Percentiles rank a stretch among this genome's conserved stretches.
These are phyloP conservation scores for Scleromitrula shiraiana DNA, from an alignment of 2,329 filamentous ascomycete genomes.

Conservation along the genomic window DNA sequence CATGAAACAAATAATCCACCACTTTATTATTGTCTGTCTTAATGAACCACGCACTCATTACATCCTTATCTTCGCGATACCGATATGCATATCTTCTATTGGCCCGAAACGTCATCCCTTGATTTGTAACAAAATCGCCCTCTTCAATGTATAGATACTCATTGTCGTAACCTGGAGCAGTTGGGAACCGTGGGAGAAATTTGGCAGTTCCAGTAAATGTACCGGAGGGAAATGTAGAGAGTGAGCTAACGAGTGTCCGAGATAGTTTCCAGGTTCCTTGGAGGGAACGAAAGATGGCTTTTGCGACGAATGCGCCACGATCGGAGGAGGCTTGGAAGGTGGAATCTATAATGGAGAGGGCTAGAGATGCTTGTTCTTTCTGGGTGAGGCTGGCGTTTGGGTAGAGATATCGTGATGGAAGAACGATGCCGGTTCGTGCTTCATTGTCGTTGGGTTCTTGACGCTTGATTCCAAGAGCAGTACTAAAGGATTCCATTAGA, in stretches of 20 bases:
- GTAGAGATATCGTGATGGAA: conserved; percentile 38
- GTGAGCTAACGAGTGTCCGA: conserved; percentile 45
- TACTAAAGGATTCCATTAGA: conserved; percentile 62
- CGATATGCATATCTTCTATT: conserved; percentile 65
- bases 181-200: conserved; percentile 56
- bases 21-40: conserved; percentile 47
- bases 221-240: conserved; percentile 54
- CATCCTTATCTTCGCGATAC: conserved; percentile 52
- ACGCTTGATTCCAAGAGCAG: conserved; percentile 45
- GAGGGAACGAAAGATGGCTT: conserved; percentile 62
- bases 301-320: conserved; percentile 46
- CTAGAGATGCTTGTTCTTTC: conserved; percentile 33
- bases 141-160: conserved; percentile 64
- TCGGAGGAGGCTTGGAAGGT: conserved; percentile 16
- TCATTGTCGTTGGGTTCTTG: conserved; percentile 29
- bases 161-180: conserved; percentile 33
- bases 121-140: conserved; percentile 52
- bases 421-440: conserved; percentile 35
- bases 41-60: conserved; percentile 66
- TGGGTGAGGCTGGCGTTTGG: conserved; percentile 34
- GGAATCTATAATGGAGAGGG: conserved; percentile 28
- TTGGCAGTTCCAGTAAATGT: conserved; percentile 55
- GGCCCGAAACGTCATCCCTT: conserved; percentile 32
- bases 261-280: conserved; percentile 62
- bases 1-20: conserved; percentile 69